Base-by-base conservation (phyloP, 1,284 basidiomycete genomes). In the Sphaerobolus stellatus region DNA sequence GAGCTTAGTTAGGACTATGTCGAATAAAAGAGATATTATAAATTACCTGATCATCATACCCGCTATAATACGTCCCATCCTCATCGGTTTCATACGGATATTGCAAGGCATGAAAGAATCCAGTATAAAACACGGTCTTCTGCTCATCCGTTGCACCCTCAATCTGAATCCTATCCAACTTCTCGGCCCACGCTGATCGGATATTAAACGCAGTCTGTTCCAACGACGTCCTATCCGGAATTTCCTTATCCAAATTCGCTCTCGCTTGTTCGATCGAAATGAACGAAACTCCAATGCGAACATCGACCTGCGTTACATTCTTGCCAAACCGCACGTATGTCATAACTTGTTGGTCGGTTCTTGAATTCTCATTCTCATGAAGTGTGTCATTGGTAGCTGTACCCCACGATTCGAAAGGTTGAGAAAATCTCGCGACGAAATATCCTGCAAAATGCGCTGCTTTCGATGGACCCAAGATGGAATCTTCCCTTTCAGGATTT, bases 1-100 rank as follows among this genome's bases (percentile, higher is more conserved):
- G 50, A 40, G 8, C 5, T 24, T 16, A 14, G 4, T 20, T 40
- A 40, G 28, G 20, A 3, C 41, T 20, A 13, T n/a, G n/a, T n/a
- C n/a, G n/a, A n/a, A n/a, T n/a, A n/a, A n/a, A n/a, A n/a, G n/a
- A n/a, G n/a, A n/a, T n/a, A 38, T 13, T 2, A 2, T 24, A n/a
- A 6, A 24, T 5, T 13, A 56, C 57, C 3, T 66, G 60, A 50
- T 86, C 79, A 52, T 88, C 84, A 57, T 90, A 90, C 2, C 80
- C 88, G 4, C 90, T 92, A 67, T 89, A 94, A 68, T 93, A 93
- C 22, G 64, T 68, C 4, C 78, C 80, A 38, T 79, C 74, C 65
- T 92, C 90, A 54, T 79, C 75, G 58, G 90, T 82, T 62, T 92
- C 90, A 61, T 86, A 88, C 0, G 90, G 91, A 61, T 91, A 93